phyloP scores from a whole-genome alignment of 2,329 filamentous ascomycete species.

The Exophiala sp. region DNA sequence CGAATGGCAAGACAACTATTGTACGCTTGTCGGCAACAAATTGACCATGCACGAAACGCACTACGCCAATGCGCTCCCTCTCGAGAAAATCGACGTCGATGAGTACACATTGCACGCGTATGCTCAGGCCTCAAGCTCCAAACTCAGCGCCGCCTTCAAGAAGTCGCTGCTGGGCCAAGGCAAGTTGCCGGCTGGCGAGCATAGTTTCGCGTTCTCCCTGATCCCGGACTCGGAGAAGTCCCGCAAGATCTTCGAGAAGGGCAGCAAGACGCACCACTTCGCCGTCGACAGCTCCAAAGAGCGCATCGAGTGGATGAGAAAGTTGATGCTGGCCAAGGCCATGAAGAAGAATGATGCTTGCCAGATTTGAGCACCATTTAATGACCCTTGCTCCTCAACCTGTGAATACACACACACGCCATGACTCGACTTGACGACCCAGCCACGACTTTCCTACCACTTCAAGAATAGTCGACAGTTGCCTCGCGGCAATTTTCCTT shows the following conservation, averaged over 20 bases:
- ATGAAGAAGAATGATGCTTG: conserved; percentile 23
- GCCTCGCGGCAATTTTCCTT: conserved; percentile 24
- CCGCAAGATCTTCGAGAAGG: conserved; percentile 39
- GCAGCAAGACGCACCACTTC: conserved; percentile 87
- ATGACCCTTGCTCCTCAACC: not conserved
- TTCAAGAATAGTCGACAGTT: conserved; percentile 6
- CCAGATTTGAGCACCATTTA: conserved; percentile 9
- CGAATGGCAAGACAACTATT: conserved; percentile 91
- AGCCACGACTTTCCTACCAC: conserved; percentile 17
- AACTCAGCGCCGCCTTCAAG: conserved; percentile 82
- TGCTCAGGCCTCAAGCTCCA: conserved; percentile 66
- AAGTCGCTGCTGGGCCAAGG: conserved; percentile 47
- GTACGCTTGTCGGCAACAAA: conserved; percentile 73
- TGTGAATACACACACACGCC: not conserved
- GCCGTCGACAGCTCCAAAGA: conserved; percentile 83
- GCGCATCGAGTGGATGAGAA: conserved; percentile 78
- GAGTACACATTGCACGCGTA: conserved; percentile 39
- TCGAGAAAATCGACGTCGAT: conserved; percentile 38
- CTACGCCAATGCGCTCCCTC: conserved; percentile 28
- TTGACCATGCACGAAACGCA: conserved; percentile 43
- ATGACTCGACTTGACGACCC: not conserved
- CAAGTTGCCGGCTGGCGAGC: conserved; percentile 30
- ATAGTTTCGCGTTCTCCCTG: conserved; percentile 42
- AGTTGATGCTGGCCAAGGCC: conserved; percentile 46
- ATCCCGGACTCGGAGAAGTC: conserved; percentile 42